Conservation (phyloP, 805 yeast genomes). For the Yamadazyma ubonensis region DNA sequence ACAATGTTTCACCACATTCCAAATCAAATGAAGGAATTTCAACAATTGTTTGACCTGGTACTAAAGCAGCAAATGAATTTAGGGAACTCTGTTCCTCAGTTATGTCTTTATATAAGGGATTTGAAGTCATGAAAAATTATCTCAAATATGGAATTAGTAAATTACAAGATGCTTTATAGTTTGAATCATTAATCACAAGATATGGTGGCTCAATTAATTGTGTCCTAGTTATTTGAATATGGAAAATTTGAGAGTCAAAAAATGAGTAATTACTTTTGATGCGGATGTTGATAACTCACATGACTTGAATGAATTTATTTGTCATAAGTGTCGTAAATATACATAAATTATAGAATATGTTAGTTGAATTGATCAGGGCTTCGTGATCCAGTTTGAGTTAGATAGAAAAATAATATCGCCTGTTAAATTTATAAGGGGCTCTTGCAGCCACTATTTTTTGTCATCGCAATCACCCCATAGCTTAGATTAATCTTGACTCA, state of each 20-base stretch:
- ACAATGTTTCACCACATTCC: slow-evolving; percentile 77
- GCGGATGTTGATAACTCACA: slow-evolving; percentile 6
- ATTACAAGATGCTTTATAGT: slow-evolving; percentile 20
- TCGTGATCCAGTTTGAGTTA: too few species aligned
- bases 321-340: slow-evolving; percentile 4
- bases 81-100: slow-evolving; percentile 46
- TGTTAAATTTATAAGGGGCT: too few species aligned
- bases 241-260: slow-evolving; percentile 1
- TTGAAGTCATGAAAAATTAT: slow-evolving; percentile 2
- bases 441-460: neutral
- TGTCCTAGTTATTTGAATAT: neutral
- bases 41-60: slow-evolving; percentile 73
- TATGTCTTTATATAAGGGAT: slow-evolving; percentile 34
- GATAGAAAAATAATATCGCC: too few species aligned
- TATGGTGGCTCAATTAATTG: neutral
- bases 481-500: neutral
- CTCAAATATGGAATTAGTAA: slow-evolving; percentile 14
- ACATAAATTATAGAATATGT: neutral
- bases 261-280: slow-evolving; percentile 4
- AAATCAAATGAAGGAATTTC: slow-evolving; percentile 70
- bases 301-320: slow-evolving; percentile 5
- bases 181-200: slow-evolving; percentile 13
- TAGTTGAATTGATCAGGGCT: too few species aligned
- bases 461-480: neutral
- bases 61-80: slow-evolving; percentile 70